A percentile compares a stretch with the other conserved stretches of the same genome.
Evolutionary conservation across 306 rosid genomes (phyloP).

Genomic region (Fragaria nilgerrensis): DNA sequence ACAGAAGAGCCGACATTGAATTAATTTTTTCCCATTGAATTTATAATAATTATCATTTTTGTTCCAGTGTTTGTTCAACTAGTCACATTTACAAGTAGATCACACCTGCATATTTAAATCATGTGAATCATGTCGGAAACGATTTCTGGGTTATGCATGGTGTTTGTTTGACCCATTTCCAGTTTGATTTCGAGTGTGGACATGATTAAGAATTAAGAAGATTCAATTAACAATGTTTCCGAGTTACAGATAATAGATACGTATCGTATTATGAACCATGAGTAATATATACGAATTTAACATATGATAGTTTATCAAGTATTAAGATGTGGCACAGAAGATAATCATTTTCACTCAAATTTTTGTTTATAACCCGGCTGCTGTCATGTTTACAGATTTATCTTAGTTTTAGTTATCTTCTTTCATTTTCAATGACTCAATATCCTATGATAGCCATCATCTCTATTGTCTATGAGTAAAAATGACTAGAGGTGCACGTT

Average conservation of each 20-base stretch:
- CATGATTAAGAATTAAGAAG: not conserved
- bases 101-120: not conserved
- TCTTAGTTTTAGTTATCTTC: not conserved
- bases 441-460: not conserved
- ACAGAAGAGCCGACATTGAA: slow-evolving; percentile 16
- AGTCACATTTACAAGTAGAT: not conserved
- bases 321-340: not conserved
- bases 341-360: not conserved
- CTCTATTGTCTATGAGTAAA: not conserved
- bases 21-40: not conserved
- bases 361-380: not conserved
- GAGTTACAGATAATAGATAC: not conserved
- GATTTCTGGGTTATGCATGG: not conserved
- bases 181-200: not conserved
- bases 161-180: not conserved
- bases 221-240: not conserved
- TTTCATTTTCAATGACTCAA: not conserved
- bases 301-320: not conserved
- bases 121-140: not conserved
- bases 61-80: slow-evolving; percentile 1
- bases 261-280: not conserved
- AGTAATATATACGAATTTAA: not conserved
- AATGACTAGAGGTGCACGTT: not conserved
- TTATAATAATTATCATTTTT: not conserved
- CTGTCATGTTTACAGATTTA: not conserved